Percentiles rank a stretch among this genome's conserved stretches.
Conservation (phyloP, 148 eudicot species). For the Polygonum aviculare region DNA sequence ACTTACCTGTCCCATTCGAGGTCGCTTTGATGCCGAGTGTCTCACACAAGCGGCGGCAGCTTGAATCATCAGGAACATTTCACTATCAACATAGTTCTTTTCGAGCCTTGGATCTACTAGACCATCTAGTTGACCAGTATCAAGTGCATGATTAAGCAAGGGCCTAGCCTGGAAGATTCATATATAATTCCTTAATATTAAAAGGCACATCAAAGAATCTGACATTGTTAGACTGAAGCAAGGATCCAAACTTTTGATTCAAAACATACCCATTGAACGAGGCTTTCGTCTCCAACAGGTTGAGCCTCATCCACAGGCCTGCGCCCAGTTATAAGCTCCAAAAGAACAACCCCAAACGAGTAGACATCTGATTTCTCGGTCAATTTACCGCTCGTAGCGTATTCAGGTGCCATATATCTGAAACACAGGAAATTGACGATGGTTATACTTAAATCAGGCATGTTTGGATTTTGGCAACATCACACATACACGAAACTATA, state of each 20-base stretch:
- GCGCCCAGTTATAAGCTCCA: conserved; percentile 90
- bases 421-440: conserved; percentile 13
- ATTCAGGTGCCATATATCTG: conserved; percentile 98
- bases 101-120: conserved; percentile 73
- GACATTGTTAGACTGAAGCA: background rate
- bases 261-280: conserved; percentile 86
- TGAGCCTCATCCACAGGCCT: conserved; percentile 78
- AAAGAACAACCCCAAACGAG: conserved; percentile 88
- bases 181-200: background rate
- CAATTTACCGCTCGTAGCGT: conserved; percentile 85
- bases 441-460: background rate
- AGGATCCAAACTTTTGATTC: background rate
- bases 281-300: conserved; percentile 69
- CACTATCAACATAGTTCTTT: conserved; percentile 38
- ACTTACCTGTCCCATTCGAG: conserved; percentile 86
- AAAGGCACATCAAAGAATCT: background rate
- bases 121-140: conserved; percentile 37
- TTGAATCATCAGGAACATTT: conserved; percentile 63
- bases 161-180: conserved; percentile 75
- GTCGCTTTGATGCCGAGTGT: conserved; percentile 68
- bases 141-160: conserved; percentile 62
- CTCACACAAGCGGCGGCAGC: conserved; percentile 94
- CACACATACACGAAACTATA: background rate
- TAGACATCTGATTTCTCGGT: conserved; percentile 92
- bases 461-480: background rate